Evolutionary conservation across 306 rosid species (phyloP).

Genomic region (Vigna hirtella): DNA sequence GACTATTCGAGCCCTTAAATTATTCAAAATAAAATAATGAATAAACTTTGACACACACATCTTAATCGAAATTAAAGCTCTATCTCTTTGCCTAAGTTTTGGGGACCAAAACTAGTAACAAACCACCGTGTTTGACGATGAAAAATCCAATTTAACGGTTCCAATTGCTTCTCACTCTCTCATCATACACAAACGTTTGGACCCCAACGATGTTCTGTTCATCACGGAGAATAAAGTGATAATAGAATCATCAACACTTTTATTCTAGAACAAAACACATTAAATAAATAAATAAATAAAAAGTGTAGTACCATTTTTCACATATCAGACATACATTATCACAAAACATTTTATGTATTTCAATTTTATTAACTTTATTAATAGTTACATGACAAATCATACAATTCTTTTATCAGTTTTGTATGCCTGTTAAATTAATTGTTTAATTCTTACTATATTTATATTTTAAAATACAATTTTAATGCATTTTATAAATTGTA

Average conservation of each 20-base stretch:
- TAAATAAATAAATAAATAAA: too few relatives aligned
- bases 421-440: too few relatives aligned
- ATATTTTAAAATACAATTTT: too few relatives aligned
- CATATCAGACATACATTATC: too few relatives aligned
- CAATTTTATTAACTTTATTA: too few relatives aligned
- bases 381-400: too few relatives aligned
- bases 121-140: constrained; percentile 5
- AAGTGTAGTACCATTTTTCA: too few relatives aligned
- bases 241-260: background rate
- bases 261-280: background rate
- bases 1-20: background rate
- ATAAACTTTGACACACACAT: background rate
- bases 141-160: constrained; percentile 4
- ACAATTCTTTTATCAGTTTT: too few relatives aligned
- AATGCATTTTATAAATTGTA: too few relatives aligned
- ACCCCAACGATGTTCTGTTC: background rate
- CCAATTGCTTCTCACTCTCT: background rate
- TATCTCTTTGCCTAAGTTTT: constrained; percentile 9
- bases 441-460: too few relatives aligned
- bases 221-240: background rate
- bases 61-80: constrained; percentile 11
- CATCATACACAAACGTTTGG: background rate
- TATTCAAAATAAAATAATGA: background rate
- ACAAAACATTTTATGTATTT: too few relatives aligned
- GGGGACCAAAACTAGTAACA: background rate